These are phyloP conservation scores for Nakazawaea anatomiae DNA, from an alignment of 805 yeast genomes.

Conservation along the genomic window DNA sequence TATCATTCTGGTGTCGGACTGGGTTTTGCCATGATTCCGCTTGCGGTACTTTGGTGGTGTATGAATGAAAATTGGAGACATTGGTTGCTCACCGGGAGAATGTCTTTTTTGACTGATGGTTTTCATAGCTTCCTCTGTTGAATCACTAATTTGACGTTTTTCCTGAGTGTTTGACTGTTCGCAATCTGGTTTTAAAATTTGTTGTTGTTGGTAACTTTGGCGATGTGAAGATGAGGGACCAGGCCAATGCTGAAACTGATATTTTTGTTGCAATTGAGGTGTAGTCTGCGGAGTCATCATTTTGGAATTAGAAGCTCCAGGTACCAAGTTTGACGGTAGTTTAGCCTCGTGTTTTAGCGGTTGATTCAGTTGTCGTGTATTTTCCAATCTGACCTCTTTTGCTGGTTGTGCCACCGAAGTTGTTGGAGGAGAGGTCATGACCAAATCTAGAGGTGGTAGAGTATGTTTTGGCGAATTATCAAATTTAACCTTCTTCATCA, in stretches of 20 bases:
- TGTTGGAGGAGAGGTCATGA: not conserved
- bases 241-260: conserved; percentile 30
- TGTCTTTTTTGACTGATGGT: too few species aligned
- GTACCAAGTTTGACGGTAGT: not conserved
- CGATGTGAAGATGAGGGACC: conserved; percentile 16
- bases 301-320: not conserved
- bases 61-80: not conserved
- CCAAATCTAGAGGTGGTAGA: not conserved
- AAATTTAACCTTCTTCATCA: not conserved
- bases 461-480: not conserved
- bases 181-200: not conserved
- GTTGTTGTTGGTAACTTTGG: not conserved
- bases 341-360: not conserved
- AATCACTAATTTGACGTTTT: not conserved
- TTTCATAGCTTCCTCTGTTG: not conserved
- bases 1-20: not conserved
- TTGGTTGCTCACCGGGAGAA: not conserved
- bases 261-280: conserved; percentile 15
- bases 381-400: too few species aligned
- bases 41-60: not conserved
- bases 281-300: not conserved
- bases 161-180: not conserved
- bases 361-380: too few species aligned
- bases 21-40: not conserved
- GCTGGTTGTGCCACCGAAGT: not conserved